Percentiles rank a stretch among this genome's conserved stretches.
phyloP scores from a whole-genome alignment of 2,329 filamentous ascomycete genomes.

The Nigrospora sphaerica region DNA sequence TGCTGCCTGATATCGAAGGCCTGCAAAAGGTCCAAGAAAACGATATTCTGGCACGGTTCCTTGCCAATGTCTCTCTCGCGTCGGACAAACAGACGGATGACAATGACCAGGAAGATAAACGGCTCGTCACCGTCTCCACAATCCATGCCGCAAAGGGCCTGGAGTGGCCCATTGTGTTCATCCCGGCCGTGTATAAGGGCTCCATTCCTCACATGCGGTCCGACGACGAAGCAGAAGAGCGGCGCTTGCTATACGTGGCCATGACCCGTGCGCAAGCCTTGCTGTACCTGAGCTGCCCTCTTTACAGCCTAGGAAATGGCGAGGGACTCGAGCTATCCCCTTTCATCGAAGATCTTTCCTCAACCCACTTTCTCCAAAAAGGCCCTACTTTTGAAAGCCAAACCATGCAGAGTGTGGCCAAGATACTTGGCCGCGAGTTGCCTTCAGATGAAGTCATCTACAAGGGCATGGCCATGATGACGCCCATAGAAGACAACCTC shows the following conservation, averaged over 20 bases:
- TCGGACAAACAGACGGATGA: conserved; percentile 66
- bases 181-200: conserved; percentile 82
- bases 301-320: conserved; percentile 52
- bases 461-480: conserved; percentile 43
- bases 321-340: conserved; percentile 61
- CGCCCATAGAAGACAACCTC: conserved; percentile 56
- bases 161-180: conserved; percentile 93
- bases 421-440: conserved; percentile 59
- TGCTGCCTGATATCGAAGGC: conserved; percentile 62
- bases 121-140: conserved; percentile 82
- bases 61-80: conserved; percentile 86
- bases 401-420: conserved; percentile 59
- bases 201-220: conserved; percentile 84
- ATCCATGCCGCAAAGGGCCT: conserved; percentile 95
- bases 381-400: conserved; percentile 64
- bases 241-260: conserved; percentile 84
- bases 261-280: conserved; percentile 90
- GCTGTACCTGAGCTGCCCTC: conserved; percentile 76
- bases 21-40: conserved; percentile 62
- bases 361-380: conserved; percentile 33
- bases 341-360: conserved; percentile 52
- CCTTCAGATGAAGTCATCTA: conserved; percentile 51
- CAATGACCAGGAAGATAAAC: conserved; percentile 45
- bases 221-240: conserved; percentile 81
- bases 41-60: conserved; percentile 62